Evolutionary conservation across 2,329 filamentous ascomycete species (phyloP).

Genomic region (Septoria linicola): DNA sequence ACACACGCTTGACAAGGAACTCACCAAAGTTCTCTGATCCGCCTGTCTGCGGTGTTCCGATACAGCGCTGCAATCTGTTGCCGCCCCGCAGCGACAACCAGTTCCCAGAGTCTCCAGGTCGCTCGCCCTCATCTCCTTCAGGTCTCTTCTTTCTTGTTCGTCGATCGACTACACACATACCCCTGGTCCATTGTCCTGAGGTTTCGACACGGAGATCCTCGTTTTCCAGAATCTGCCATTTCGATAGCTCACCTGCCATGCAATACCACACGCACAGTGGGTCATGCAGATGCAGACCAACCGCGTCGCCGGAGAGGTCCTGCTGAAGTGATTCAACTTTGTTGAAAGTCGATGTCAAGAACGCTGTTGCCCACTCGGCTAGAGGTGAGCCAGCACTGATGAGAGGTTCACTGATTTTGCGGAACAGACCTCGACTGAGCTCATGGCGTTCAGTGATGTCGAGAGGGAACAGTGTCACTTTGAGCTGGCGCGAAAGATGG

Average conservation of each 20-base stretch:
- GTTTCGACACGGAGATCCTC: constrained; percentile 92
- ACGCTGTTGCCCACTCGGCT: constrained; percentile 47
- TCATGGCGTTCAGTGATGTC: constrained; percentile 49
- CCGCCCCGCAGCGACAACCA: constrained; percentile 75
- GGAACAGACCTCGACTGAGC: constrained; percentile 44
- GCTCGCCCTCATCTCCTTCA: constrained; percentile 51
- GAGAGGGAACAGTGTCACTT: constrained; percentile 49
- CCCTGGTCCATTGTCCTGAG: constrained; percentile 83
- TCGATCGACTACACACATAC: constrained; percentile 83
- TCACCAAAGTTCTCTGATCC: constrained; percentile 54
- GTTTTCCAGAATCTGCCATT: constrained; percentile 41
- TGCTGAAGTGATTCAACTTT: constrained; percentile 46
- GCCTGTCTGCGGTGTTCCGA: constrained; percentile 64
- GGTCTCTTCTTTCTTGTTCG: constrained; percentile 58
- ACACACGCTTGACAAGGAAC: constrained; percentile 29
- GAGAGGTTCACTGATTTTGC: constrained; percentile 32
- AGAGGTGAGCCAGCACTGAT: constrained; percentile 42
- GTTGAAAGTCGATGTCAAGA: constrained; percentile 47
- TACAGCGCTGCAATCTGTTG: constrained; percentile 76
- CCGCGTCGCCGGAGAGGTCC: constrained; percentile 37
- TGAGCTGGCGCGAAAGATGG: constrained; percentile 44
- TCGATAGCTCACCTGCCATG: constrained; percentile 27
- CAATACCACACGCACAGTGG: constrained; percentile 44
- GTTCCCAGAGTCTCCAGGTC: constrained; percentile 67
- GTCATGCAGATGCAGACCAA: constrained; percentile 49